Base-by-base conservation (phyloP, 352 stramenopile species). In the Phytophthora tentaculata region DNA sequence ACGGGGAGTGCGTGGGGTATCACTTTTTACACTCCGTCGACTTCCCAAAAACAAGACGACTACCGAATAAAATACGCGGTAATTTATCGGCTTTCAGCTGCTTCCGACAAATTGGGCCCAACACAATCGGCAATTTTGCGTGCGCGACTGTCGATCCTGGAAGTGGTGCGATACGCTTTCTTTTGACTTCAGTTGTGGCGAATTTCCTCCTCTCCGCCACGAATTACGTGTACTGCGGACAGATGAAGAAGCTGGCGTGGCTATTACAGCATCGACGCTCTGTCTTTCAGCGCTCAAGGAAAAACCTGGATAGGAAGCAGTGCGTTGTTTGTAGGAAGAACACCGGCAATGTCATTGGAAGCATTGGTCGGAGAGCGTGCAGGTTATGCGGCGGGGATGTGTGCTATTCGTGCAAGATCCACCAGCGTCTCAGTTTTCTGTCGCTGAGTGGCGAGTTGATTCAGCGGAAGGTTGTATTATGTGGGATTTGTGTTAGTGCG, bases 201-300 rank as follows among this genome's bases (percentile, higher is more conserved):
- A 69, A 83, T 14, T 52, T 47, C 3, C 54, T 88, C 8, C 53
- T 84, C 9, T 71, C 77, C 1, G 45, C 65, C 1, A 74, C 59
- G 6, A 64, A 67, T n/a, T 73, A 77, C 53, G 71, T 80, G 26
- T 67, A 83, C 32, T 89, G 76, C 48, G 74, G 71, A 0, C 74
- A 83, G 44, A 83, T 83, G 74, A 81, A 83, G 48, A 89, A 87
- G 56, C 59, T 87, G 20, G 56, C 74, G 55, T 89, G 80, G 78
- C 53, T 71, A n/a, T 39, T 71, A 6, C 48, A 77, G 17, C 49
- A 63, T 14, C 56, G 63, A 20, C 56, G 51, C 6, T 57, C 47
- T 2, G 22, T 41, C 0, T 64, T 69, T 28, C n/a, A 53, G 6
- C 53, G 49, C 32, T 28, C 58, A 7, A 52, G 23, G 0, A 61